Evolutionary conservation across 352 stramenopile genomes (phyloP).

Genomic region (Saprolegnia parasitica): DNA sequence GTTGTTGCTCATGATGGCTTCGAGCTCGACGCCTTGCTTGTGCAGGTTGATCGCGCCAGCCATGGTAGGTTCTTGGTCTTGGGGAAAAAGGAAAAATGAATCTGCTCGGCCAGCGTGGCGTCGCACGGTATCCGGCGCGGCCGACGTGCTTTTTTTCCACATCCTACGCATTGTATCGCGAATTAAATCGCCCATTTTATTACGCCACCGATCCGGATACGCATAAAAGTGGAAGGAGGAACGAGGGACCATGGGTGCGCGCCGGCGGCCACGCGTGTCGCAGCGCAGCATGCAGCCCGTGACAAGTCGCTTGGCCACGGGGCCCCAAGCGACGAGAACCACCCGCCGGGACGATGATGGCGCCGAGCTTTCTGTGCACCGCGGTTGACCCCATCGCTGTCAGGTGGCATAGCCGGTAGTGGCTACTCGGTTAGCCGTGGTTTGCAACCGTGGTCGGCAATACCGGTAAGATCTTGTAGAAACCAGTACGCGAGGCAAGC

Average conservation of each 20-base stretch:
- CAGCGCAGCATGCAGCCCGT: neutral
- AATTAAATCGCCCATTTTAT: neutral
- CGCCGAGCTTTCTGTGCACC: too few relatives aligned
- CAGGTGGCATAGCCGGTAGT: too few relatives aligned
- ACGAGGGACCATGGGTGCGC: neutral
- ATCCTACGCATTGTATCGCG: neutral
- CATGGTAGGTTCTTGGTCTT: slow-evolving; percentile 9
- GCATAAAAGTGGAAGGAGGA: neutral
- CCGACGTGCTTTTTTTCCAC: neutral
- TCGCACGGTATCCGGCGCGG: slow-evolving; percentile 1
- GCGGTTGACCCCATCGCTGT: too few relatives aligned
- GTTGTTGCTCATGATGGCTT: slow-evolving; percentile 49
- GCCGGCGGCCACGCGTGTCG: neutral
- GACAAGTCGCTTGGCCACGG: too few relatives aligned
- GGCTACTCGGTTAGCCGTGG: too few relatives aligned
- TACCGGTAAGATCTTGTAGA: too few relatives aligned
- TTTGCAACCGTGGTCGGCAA: too few relatives aligned
- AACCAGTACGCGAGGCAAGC: too few relatives aligned
- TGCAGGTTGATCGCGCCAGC: slow-evolving; percentile 27
- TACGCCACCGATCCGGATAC: neutral
- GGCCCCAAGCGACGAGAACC: too few relatives aligned
- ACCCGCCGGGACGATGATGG: too few relatives aligned
- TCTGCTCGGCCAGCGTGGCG: neutral
- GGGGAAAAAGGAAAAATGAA: slow-evolving; percentile 22
- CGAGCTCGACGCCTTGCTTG: slow-evolving; percentile 34